Evolutionary conservation across 2,329 filamentous ascomycete species (phyloP).

Genomic region (Didymellaceae sp.): DNA sequence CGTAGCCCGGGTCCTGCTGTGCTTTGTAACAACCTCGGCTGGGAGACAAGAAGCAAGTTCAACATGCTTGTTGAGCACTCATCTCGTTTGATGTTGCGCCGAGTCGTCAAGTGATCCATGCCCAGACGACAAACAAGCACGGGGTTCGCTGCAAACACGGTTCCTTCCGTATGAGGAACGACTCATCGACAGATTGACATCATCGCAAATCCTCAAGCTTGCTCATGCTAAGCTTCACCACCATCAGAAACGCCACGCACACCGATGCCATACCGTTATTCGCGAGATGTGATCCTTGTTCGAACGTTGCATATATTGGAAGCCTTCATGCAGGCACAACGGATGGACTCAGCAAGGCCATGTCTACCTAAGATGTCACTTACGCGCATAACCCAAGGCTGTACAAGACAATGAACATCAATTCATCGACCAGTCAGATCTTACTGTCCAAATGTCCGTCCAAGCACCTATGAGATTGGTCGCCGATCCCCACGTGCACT

Average conservation of each 20-base stretch:
- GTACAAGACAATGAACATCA: not conserved
- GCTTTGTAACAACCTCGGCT: too few species aligned
- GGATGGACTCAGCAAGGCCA: not conserved
- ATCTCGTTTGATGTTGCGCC: too few species aligned
- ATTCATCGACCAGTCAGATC: not conserved
- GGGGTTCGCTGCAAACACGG: slow-evolving; percentile 6
- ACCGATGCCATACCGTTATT: not conserved
- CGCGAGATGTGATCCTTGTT: not conserved
- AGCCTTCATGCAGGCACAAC: not conserved
- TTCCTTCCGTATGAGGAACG: slow-evolving; percentile 7
- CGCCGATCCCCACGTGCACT: slow-evolving; percentile 17
- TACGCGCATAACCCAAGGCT: not conserved
- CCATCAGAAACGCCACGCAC: not conserved
- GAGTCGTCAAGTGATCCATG: too few species aligned
- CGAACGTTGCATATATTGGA: slow-evolving; percentile 1
- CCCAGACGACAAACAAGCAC: too few species aligned
- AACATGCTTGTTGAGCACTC: too few species aligned
- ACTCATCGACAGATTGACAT: slow-evolving; percentile 6
- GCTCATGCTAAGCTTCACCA: slow-evolving; percentile 1
- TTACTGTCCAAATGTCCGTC: not conserved
- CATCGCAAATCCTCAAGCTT: not conserved
- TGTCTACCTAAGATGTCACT: not conserved
- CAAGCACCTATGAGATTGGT: slow-evolving; percentile 9
- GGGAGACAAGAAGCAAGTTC: too few species aligned
- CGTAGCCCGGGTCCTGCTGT: too few species aligned